Evolutionary conservation across 1,284 basidiomycete genomes (phyloP), one percentile per base, ranked within the genome.

Genomic region (Amylostereum areolatum): DNA sequence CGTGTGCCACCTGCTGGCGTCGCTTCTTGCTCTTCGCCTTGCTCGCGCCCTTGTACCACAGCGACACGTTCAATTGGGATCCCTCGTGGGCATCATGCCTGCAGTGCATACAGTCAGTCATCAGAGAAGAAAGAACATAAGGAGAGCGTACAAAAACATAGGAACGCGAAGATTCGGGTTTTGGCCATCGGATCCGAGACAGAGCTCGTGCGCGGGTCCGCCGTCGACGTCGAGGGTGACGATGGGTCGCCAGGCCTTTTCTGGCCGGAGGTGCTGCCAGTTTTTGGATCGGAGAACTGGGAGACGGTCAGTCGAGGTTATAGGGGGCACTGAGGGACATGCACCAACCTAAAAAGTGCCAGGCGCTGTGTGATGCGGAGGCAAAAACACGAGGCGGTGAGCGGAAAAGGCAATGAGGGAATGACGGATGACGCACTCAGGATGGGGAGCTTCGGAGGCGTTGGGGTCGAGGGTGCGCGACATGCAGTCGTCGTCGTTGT

Each of bases 81-180:
- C 60, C 59, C 3, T 52, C 47, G 18, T 68, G 59, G 0, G 63
- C 67, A 6, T 73, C 66, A 9, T 65, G 57, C 40, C 82, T 83
- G 46, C 12, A 33, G 25, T 36, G 24, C 33, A 25, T 10, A 28
- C 28, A 29, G 10, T 6, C 41, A 37, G 35, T 4, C n/a, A 43
- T 27, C 12, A 32, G 25, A 12, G 8, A n/a, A 10, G 12, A 25
- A 8, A 27, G 29, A 30, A n/a, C n/a, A n/a, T n/a, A n/a, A n/a
- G n/a, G n/a, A n/a, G n/a, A n/a, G n/a, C n/a, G n/a, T n/a, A n/a
- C n/a, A n/a, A n/a, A n/a, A n/a, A n/a, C n/a, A n/a, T n/a, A n/a
- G n/a, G n/a, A n/a, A n/a, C n/a, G n/a, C 78, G 83, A 45, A 79
- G 64, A 58, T 86, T 85, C 0, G 81, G 75, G 52, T 82, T 84